Conservation (phyloP, 805 yeast species). For the Ogataea pignaliae region DNA sequence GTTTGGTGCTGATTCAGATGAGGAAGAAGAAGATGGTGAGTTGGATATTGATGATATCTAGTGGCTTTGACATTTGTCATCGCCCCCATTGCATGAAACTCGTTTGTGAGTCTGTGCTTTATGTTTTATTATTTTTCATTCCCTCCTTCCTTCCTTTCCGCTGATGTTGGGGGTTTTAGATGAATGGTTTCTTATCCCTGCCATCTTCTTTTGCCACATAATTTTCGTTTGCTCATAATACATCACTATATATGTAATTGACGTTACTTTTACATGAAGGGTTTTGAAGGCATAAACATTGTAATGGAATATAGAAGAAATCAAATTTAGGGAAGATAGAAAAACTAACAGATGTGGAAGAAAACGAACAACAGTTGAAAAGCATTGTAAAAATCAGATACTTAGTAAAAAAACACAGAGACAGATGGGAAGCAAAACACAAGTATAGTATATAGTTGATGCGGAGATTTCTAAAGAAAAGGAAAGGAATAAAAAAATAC, state of each 20-base stretch:
- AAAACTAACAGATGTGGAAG: too few species aligned
- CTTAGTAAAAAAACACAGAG: too few species aligned
- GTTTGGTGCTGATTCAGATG: slow-evolving; percentile 89
- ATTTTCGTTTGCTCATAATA: too few species aligned
- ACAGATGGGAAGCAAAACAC: neutral
- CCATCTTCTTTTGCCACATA: neutral
- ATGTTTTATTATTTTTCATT: neutral
- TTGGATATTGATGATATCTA: slow-evolving; percentile 95
- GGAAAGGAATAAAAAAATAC: too few species aligned
- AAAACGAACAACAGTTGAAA: too few species aligned
- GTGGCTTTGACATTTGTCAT: slow-evolving; percentile 8
- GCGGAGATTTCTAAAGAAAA: neutral
- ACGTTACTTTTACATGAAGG: too few species aligned
- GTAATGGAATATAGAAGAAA: too few species aligned
- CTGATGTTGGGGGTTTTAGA: neutral
- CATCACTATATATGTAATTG: too few species aligned
- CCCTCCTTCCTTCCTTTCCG: neutral
- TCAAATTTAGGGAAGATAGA: too few species aligned
- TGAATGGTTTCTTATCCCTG: neutral
- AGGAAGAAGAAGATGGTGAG: slow-evolving; percentile 63
- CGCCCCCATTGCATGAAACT: neutral
- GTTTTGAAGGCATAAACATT: too few species aligned
- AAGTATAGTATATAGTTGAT: neutral
- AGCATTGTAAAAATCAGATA: too few species aligned
- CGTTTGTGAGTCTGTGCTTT: neutral